Percentiles rank a stretch among this genome's conserved stretches.
Evolutionary conservation across 2,329 filamentous ascomycete species (phyloP).

Genomic region (Talaromyces sp.): DNA sequence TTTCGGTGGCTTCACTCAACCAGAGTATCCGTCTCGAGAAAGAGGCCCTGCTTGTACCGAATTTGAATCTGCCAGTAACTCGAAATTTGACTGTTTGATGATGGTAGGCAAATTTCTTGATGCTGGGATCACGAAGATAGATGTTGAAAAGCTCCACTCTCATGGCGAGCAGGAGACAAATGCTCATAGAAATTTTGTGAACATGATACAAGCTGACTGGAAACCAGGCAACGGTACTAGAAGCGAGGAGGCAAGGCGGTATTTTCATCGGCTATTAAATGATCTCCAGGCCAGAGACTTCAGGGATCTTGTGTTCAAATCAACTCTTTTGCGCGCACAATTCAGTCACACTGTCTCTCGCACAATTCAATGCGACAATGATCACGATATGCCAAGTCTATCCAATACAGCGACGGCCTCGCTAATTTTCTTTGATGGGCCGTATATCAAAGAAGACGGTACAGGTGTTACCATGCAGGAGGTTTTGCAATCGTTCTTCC

Average conservation of each 20-base stretch:
- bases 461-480: background rate
- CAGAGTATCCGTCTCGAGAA: slow-evolving; percentile 1
- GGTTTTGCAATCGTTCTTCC: slow-evolving; percentile 6
- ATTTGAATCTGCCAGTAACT: background rate
- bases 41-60: background rate
- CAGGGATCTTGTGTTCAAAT: background rate
- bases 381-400: background rate
- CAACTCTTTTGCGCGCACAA: slow-evolving; percentile 12
- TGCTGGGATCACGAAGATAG: slow-evolving; percentile 34
- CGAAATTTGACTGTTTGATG: slow-evolving; percentile 31
- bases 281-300: background rate
- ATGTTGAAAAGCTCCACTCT: slow-evolving; percentile 24
- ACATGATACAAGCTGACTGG: slow-evolving; percentile 6
- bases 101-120: slow-evolving; percentile 36
- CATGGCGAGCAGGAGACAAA: slow-evolving; percentile 19
- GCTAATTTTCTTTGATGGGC: background rate
- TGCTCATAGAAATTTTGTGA: background rate
- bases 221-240: background rate
- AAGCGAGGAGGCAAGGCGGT: background rate
- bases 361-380: background rate
- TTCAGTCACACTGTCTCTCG: background rate
- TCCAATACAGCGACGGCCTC: background rate
- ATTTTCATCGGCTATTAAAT: slow-evolving; percentile 3
- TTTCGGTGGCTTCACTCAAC: background rate
- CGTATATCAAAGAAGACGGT: background rate